phyloP scores from a whole-genome alignment of 2,329 filamentous ascomycete genomes.

The Dothistroma septosporum region DNA sequence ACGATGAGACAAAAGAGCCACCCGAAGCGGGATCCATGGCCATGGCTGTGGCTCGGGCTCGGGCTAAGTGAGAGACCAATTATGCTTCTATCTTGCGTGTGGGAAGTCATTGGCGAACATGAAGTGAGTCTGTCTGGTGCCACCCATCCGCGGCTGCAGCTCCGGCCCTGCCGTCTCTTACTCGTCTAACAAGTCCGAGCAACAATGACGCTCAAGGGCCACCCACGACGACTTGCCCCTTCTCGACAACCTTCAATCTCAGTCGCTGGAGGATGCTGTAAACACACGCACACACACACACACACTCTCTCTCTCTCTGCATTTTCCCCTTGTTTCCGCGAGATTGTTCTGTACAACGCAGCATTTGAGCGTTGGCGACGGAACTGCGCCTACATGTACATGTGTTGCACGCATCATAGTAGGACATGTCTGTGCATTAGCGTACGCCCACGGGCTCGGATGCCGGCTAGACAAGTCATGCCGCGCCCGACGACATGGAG shows the following conservation, averaged over 20 bases:
- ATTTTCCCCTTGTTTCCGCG: not conserved
- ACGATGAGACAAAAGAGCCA: not conserved
- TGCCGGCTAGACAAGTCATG: not conserved
- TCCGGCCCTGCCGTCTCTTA: not conserved
- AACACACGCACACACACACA: no score
- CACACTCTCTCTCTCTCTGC: no score
- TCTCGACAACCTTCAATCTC: no score
- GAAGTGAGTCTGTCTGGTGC: no score
- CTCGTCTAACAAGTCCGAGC: no score
- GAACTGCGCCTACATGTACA: not conserved
- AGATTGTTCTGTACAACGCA: not conserved
- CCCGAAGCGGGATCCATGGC: not conserved
- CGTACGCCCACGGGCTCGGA: not conserved
- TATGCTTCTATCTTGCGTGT: not conserved
- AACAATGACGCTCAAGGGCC: not conserved
- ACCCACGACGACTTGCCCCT: no score
- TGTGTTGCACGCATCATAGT: not conserved
- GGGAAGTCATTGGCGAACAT: not conserved
- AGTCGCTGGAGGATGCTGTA: not conserved
- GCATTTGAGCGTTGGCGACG: not conserved
- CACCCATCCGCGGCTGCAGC: not conserved
- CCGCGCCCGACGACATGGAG: not conserved
- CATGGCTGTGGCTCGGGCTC: not conserved
- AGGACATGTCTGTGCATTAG: not conserved
- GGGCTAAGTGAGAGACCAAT: not conserved